A percentile compares a stretch with the other conserved stretches of the same genome.
phyloP scores from a whole-genome alignment of 2,329 filamentous ascomycete genomes.

The Sordariomycetes sp. region DNA sequence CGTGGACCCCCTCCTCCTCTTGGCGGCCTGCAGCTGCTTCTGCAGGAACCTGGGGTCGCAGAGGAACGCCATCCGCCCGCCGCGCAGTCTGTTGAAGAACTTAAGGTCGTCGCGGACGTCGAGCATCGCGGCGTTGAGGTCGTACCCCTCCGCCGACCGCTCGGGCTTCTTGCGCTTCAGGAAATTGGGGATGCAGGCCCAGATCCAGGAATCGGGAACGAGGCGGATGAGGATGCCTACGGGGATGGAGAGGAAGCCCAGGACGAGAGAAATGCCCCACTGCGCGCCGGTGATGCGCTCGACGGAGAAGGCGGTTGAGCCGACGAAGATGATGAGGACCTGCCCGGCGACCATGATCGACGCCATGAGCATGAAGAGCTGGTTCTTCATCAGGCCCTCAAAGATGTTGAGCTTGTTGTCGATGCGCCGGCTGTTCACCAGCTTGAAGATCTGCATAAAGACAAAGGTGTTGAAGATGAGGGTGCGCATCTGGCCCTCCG shows the following conservation, averaged over 20 bases:
- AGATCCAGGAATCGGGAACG: constrained; percentile 11
- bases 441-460: constrained; percentile 77
- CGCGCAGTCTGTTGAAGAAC: constrained; percentile 46
- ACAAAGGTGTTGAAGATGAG: constrained; percentile 75
- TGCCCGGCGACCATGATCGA: constrained; percentile 59
- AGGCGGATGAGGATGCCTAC: constrained; percentile 52
- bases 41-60: constrained; percentile 44
- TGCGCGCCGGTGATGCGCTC: constrained; percentile 41
- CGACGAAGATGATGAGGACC: constrained; percentile 59
- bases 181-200: constrained; percentile 4
- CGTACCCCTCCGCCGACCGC: constrained; percentile 10
- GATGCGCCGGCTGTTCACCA: constrained; percentile 60
- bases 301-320: constrained; percentile 46
- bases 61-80: constrained; percentile 44
- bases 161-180: background rate
- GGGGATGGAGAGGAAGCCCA: constrained; percentile 53
- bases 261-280: constrained; percentile 56
- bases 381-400: constrained; percentile 53
- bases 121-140: constrained; percentile 26
- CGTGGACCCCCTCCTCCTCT: constrained; percentile 7
- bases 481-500: constrained; percentile 32
- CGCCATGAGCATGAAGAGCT: constrained; percentile 58
- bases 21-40: constrained; percentile 14
- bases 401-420: constrained; percentile 69
- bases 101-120: constrained; percentile 49